These are phyloP conservation scores for Grigorovia transvaalensis DNA, from an alignment of 805 yeast genomes.

Conservation along the genomic window DNA sequence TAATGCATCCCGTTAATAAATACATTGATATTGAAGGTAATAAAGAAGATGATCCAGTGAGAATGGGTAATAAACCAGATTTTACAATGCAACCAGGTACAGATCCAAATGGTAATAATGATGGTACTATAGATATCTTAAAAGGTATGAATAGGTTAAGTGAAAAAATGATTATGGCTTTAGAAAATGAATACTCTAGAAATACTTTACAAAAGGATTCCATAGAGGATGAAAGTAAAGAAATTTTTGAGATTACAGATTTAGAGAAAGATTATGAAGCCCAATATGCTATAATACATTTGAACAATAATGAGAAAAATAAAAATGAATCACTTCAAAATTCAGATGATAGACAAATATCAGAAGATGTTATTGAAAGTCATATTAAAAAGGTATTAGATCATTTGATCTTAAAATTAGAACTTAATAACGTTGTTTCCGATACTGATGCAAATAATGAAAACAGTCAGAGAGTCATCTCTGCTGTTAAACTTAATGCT, in stretches of 20 bases:
- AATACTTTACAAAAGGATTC: constrained; percentile 25
- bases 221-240: constrained; percentile 29
- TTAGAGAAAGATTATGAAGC: constrained; percentile 38
- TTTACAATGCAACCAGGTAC: constrained; percentile 65
- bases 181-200: constrained; percentile 35
- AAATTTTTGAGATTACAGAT: constrained; percentile 42
- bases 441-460: constrained; percentile 18
- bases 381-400: constrained; percentile 8
- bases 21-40: constrained; percentile 76
- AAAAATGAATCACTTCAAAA: neutral
- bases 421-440: constrained; percentile 21
- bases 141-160: constrained; percentile 84
- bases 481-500: constrained; percentile 42
- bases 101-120: constrained; percentile 44
- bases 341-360: neutral
- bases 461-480: constrained; percentile 33
- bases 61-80: constrained; percentile 74
- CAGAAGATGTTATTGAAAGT: constrained; percentile 6
- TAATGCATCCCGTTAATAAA: constrained; percentile 46
- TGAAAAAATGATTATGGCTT: constrained; percentile 61
- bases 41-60: constrained; percentile 66
- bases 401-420: constrained; percentile 16
- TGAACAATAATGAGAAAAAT: constrained; percentile 12
- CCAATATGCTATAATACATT: constrained; percentile 43
- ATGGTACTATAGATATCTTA: constrained; percentile 59